Base-by-base conservation (phyloP, 2,329 filamentous ascomycete species). In the Coniella vitis region DNA sequence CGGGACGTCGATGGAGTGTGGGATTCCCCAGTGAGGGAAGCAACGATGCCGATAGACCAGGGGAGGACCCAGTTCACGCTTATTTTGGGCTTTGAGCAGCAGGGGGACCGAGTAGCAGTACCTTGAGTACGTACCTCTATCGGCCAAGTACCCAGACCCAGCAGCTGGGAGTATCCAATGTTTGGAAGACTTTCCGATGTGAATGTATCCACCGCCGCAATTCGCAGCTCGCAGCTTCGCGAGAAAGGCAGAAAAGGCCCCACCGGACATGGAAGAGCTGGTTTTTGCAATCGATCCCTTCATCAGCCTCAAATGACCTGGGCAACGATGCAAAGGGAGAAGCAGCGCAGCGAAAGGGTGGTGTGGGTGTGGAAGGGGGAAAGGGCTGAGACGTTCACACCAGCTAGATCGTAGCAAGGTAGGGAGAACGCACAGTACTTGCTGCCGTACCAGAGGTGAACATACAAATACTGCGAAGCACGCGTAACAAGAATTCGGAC, bases 1-100 rank as follows among this genome's bases (percentile, higher is more conserved):
- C 61, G 61, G 62, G 54, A 64, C 61, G 63, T 65, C 61, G 61
- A 67, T 65, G 67, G 69, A 10, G 38, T 40, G 64, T 60, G 59
- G 61, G 60, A 56, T 60, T 5, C 61, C 60, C 56, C 58, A 57
- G 54, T 58, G 58, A 59, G 60, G 47, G 32, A 59, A 53, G 58
- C 54, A 49, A 55, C 60, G 60, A 61, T 60, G 59, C 57, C 58
- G 60, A 60, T 56, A 58, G 56, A 58, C 58, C 58, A 61, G 58
- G 57, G 57, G 57, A 54, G 54, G 57, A 48, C 52, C 56, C 55
- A 52, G 57, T 52, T 52, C 47, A 52, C 39, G 45, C 61, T 60
- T 56, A 55, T 62, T 64, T 60, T 59, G 62, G 60, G 60, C 25
- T 29, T 5, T 10, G 5, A 29, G 25, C 25, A 10, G 10, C 25